phyloP scores from a whole-genome alignment of 352 stramenopile genomes.

The Phytophthora pistaciae region DNA sequence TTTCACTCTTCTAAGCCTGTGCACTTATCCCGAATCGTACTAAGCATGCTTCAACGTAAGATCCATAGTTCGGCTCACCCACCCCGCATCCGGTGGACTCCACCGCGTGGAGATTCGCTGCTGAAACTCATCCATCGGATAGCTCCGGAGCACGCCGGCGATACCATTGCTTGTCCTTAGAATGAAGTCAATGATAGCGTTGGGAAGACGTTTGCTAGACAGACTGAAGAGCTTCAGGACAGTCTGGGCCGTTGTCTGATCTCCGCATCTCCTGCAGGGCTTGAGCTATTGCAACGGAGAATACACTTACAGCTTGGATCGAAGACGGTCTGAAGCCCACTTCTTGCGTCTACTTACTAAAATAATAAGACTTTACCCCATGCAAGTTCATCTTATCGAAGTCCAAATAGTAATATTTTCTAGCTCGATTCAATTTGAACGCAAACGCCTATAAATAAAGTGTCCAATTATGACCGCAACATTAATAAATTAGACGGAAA shows the following conservation, averaged over 20 bases:
- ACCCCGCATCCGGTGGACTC: too few species aligned
- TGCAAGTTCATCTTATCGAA: neutral
- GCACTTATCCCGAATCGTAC: constrained; percentile 4
- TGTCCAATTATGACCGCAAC: neutral
- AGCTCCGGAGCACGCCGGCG: neutral
- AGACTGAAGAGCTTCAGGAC: too few species aligned
- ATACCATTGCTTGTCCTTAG: neutral
- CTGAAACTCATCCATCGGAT: neutral
- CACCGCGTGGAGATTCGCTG: neutral
- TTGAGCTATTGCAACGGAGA: neutral
- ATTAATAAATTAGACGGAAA: neutral
- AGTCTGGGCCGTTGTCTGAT: too few species aligned
- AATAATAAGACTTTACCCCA: neutral
- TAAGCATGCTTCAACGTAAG: neutral
- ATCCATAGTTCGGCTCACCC: neutral
- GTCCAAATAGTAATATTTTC: neutral
- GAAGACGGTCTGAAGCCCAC: neutral
- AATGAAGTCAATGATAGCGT: neutral
- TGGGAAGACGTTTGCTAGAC: too few species aligned
- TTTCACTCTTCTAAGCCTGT: constrained; percentile 19
- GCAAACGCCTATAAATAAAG: too few species aligned
- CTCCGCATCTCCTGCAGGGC: neutral
- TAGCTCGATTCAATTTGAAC: too few species aligned
- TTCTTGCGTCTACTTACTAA: neutral
- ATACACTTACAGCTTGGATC: neutral